Evolutionary conservation across 768 basidiomycete genomes (phyloP).

Genomic region (Pleurotus cornucopiae): DNA sequence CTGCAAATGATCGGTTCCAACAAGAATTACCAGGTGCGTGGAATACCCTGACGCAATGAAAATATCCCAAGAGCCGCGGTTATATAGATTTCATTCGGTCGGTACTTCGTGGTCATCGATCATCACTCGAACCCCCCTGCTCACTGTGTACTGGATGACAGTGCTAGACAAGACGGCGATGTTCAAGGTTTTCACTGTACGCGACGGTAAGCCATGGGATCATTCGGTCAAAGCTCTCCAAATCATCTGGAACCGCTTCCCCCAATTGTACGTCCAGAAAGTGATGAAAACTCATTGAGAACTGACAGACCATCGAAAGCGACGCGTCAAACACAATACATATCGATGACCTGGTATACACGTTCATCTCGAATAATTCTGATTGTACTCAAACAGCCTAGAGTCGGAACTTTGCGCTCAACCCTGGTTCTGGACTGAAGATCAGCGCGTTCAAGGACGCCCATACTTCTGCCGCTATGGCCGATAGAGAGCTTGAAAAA

Average conservation of each 20-base stretch:
- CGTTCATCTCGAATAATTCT: background rate
- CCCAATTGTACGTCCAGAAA: conserved; percentile 55
- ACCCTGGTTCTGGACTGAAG: conserved; percentile 79
- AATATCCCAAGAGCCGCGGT: background rate
- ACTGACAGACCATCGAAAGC: conserved; percentile 25
- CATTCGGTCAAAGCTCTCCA: conserved; percentile 81
- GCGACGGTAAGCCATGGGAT: conserved; percentile 68
- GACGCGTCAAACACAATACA: conserved; percentile 76
- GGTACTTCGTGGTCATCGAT: conserved; percentile 1
- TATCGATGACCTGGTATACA: conserved; percentile 73
- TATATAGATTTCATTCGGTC: conserved; percentile 63
- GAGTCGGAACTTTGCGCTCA: conserved; percentile 85
- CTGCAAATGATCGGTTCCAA: conserved; percentile 76
- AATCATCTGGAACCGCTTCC: conserved; percentile 86
- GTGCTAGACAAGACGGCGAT: conserved; percentile 86
- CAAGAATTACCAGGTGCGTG: conserved; percentile 62
- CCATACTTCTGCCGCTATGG: conserved; percentile 56
- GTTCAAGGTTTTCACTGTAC: conserved; percentile 81
- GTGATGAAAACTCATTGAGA: background rate
- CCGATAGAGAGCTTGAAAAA: conserved; percentile 67
- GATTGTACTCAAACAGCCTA: conserved; percentile 19
- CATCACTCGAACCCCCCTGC: background rate
- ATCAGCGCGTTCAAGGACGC: conserved; percentile 80
- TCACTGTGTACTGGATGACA: conserved; percentile 16
- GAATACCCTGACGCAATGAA: background rate